Percentiles rank a stretch among this genome's conserved stretches.
Evolutionary conservation across 2,329 filamentous ascomycete genomes (phyloP).

Genomic region (Calycina herbarum): DNA sequence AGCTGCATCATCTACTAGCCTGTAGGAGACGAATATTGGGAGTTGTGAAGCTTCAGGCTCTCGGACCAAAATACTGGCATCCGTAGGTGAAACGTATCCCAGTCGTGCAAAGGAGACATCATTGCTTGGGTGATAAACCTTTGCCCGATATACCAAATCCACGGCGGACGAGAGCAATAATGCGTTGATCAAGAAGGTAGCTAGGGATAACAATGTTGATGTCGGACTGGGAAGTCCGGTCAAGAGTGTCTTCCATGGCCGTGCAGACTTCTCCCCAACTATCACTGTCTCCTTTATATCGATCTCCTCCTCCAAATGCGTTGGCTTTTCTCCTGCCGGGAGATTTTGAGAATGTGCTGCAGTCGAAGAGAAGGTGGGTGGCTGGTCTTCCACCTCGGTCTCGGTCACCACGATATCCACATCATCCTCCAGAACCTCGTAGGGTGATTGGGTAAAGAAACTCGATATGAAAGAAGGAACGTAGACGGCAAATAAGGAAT

Average conservation of each 20-base stretch:
- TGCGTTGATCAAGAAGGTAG: conserved; percentile 73
- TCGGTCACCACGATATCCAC: conserved; percentile 57
- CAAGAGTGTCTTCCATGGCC: conserved; percentile 65
- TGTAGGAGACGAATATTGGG: conserved; percentile 71
- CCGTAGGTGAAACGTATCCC: conserved; percentile 79
- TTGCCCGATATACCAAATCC: conserved; percentile 77
- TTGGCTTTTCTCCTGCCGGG: conserved; percentile 33
- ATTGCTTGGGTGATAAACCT: conserved; percentile 66
- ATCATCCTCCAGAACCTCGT: conserved; percentile 58
- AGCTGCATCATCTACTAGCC: conserved; percentile 51
- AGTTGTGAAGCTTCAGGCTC: conserved; percentile 76
- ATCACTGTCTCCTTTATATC: conserved; percentile 64
- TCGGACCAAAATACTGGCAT: conserved; percentile 78
- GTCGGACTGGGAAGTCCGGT: conserved; percentile 73
- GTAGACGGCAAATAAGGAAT: conserved; percentile 66
- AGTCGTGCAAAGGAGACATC: conserved; percentile 84
- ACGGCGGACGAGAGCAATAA: conserved; percentile 66
- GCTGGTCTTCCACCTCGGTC: conserved; percentile 41
- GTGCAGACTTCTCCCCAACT: conserved; percentile 56
- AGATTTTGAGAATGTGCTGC: conserved; percentile 32
- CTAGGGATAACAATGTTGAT: conserved; percentile 63
- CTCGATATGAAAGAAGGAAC: conserved; percentile 61
- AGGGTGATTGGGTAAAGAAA: conserved; percentile 56
- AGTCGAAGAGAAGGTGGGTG: conserved; percentile 26
- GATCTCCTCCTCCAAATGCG: conserved; percentile 51